Evolutionary conservation across 371 early-diverging fungal genomes (phyloP).

Genomic region (Mucor irregularis): DNA sequence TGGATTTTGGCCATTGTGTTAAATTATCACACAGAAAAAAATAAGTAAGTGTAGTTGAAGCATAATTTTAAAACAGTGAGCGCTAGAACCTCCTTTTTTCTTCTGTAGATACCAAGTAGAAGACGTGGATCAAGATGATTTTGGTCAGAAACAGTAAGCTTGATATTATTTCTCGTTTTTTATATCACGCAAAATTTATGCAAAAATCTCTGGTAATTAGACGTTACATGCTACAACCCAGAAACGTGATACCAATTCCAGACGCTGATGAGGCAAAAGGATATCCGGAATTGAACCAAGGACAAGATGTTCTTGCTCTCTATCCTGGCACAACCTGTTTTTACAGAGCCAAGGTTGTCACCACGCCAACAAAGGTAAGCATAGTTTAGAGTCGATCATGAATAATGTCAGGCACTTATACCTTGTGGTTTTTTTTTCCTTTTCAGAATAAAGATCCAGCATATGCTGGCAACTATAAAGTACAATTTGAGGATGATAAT

Average conservation of each 20-base stretch:
- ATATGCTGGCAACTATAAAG: slow-evolving; percentile 45
- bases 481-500: slow-evolving; percentile 73
- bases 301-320: slow-evolving; percentile 75
- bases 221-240: slow-evolving; percentile 61
- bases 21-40: slow-evolving; percentile 62
- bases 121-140: slow-evolving; percentile 75
- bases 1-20: slow-evolving; percentile 77
- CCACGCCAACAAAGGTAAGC: slow-evolving; percentile 69
- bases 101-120: slow-evolving; percentile 64
- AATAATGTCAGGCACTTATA: background rate
- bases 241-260: slow-evolving; percentile 65
- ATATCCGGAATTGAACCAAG: slow-evolving; percentile 58
- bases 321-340: slow-evolving; percentile 88
- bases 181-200: background rate
- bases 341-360: slow-evolving; percentile 75
- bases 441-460: slow-evolving; percentile 42
- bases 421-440: background rate
- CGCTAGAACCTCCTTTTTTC: too few species aligned
- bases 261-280: slow-evolving; percentile 43
- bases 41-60: slow-evolving; percentile 62
- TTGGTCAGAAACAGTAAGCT: slow-evolving; percentile 62
- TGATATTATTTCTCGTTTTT: background rate
- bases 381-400: too few species aligned
- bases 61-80: too few species aligned
- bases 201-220: slow-evolving; percentile 26